Base-by-base conservation (phyloP, 2,329 filamentous ascomycete genomes). In the Ophiognomonia clavigignenti-juglandacearum region DNA sequence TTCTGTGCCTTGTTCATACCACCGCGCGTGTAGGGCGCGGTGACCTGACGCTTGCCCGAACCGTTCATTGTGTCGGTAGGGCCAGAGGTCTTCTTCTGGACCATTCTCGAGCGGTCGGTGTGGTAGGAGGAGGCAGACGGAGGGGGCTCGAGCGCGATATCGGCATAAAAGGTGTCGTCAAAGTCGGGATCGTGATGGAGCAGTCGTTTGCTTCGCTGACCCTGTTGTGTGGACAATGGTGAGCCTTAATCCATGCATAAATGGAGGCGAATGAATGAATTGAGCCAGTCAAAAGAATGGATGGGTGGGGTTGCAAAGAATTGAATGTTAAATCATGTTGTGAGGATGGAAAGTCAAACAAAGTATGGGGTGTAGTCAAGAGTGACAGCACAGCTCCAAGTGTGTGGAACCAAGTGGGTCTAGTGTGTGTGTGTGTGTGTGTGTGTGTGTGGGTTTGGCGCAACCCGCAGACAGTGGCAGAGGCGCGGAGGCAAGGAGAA, bases 1-100 rank as follows among this genome's bases (percentile, higher is more conserved):
- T 72, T 73, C 29, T 63, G 57, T 18, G 43, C 3, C 56, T 69
- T 72, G 45, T 51, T 51, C 18, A 62, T 57, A 34, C 64, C 62
- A 50, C 63, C 64, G 23, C 62, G 58, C 45, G 62, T 59, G 32
- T 63, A 59, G 13, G 63, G 55, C 64, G 65, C 64, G 24, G 49
- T 60, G 47, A 54, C 27, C 45, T 63, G 60, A 29, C 61, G 59
- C 47, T 60, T 61, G 4, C 47, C 42, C 9, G 56, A 50, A 18
- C 63, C 62, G 59, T 63, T 65, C 22, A 53, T 45, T 22, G 54
- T 51, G 20, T 65, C 61, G 46, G 50, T 54, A 26, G 60, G 54
- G 37, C 58, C 55, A 13, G 54, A 45, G 51, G 61, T 62, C 56
- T 61, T 66, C 43, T 63, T 63, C 56, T 59, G 59, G 26, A 64